Evolutionary conservation across 1,284 basidiomycete genomes (phyloP).

Genomic region (Rhodotorula sp.): DNA sequence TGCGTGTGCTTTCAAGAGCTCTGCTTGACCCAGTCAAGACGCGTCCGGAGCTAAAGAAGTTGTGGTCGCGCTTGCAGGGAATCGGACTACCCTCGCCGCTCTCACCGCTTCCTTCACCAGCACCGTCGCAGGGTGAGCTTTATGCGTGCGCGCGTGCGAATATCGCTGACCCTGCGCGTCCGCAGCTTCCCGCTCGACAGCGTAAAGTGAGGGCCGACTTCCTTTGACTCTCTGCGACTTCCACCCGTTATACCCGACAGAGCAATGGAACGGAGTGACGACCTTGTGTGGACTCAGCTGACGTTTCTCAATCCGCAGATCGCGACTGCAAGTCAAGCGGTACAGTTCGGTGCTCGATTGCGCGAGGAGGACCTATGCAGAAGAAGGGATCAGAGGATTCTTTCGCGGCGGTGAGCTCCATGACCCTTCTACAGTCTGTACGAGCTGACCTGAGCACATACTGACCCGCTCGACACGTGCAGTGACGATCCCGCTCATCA

Average conservation of each 20-base stretch:
- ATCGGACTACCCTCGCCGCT: constrained; percentile 47
- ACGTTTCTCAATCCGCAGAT: constrained; percentile 54
- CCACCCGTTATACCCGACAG: too few relatives aligned
- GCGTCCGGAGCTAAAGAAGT: too few relatives aligned
- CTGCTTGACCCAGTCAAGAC: background rate
- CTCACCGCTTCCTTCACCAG: constrained; percentile 53
- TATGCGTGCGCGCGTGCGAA: background rate
- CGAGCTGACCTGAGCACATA: background rate
- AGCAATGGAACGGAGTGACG: too few relatives aligned
- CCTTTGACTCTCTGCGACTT: background rate
- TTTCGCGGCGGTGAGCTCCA: constrained; percentile 66
- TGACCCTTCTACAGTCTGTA: background rate
- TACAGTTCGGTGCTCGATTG: constrained; percentile 44
- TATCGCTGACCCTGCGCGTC: background rate
- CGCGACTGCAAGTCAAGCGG: constrained; percentile 81
- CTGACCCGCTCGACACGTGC: constrained; percentile 13
- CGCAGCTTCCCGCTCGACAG: constrained; percentile 69
- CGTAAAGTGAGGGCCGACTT: constrained; percentile 42
- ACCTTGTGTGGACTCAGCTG: background rate
- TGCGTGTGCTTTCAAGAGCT: background rate
- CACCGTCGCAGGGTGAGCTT: constrained; percentile 48
- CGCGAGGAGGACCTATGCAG: constrained; percentile 60
- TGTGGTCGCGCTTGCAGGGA: constrained; percentile 8
- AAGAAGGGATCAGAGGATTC: constrained; percentile 90
- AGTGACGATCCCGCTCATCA: constrained; percentile 84